Evolutionary conservation across 2,329 filamentous ascomycete genomes (phyloP), one percentile per base, ranked within the genome.

Genomic region (Phialocephala subalpina): DNA sequence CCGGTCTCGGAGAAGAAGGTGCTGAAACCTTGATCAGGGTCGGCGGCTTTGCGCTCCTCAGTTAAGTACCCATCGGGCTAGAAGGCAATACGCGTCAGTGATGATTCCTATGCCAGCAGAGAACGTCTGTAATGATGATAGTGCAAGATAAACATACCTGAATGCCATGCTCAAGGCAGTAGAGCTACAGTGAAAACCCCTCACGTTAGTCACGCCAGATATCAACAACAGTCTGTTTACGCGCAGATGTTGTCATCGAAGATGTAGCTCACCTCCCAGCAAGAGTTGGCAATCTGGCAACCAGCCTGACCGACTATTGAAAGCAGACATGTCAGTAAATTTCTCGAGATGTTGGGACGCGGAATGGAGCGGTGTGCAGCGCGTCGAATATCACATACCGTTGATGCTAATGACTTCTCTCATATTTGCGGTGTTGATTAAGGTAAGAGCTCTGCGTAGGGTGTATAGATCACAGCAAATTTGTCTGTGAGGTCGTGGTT

Each of bases 1-100:
- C 96, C 95, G 78, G 96, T 98, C 88, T 99, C 96, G 75, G 95
- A 97, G 89, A 99, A 99, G 89, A 99, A 99, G 78, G 96, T 99
- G 87, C 94, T 97, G 90, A 99, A 99, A 74, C 96, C 96, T 79
- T 97, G 92, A 81, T 98, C 96, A 72, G 94, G 92, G 72, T 97
- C 92, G 79, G 90, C 90, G 76, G 88, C 89, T 88, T 98, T 97
- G 84, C 94, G 94, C 88, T 98, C 95, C 80, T 97, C 95, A 73
- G 94, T 98, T 82, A 99, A 90, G 86, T 92, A 98, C 81, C 96
- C 96, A 89, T 99, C 96, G 76, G 96, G 95, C 95, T 99, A 61
- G 53, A 66, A 69, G 60, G 6, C 6, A 38, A 38, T 33, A 74
- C 63, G 62, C 66, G 77, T 84, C 65, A 82, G 77, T 65, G 63